phyloP scores from a whole-genome alignment of 331 rosid genomes.

The Stylosanthes scabra region DNA sequence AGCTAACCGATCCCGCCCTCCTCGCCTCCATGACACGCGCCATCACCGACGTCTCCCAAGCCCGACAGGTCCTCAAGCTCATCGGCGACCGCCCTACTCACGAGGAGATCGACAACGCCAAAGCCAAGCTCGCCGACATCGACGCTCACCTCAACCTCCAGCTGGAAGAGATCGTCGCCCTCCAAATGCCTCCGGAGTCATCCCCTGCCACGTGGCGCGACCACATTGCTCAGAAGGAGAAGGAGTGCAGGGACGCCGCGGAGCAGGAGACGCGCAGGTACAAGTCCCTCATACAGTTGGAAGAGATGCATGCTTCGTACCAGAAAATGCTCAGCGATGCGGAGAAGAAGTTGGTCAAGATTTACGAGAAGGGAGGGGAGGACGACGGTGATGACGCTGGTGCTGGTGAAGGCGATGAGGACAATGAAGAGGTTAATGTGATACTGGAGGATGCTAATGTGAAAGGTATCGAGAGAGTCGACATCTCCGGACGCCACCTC shows the following conservation, averaged over 20 bases:
- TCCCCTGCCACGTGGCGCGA: conserved; percentile 50
- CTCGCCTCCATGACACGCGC: conserved; percentile 75
- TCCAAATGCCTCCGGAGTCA: conserved; percentile 64
- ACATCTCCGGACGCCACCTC: conserved; percentile 58
- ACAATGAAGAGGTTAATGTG: conserved; percentile 67
- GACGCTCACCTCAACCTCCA: conserved; percentile 61
- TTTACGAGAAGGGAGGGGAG: conserved; percentile 56
- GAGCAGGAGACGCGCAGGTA: conserved; percentile 64
- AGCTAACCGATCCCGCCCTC: conserved; percentile 62
- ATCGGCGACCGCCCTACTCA: conserved; percentile 88
- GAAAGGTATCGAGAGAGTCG: conserved; percentile 60
- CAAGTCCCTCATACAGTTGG: conserved; percentile 67
- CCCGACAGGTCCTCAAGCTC: conserved; percentile 69
- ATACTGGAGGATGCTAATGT: conserved; percentile 70
- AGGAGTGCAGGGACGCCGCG: conserved; percentile 43
- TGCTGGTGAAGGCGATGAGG: conserved; percentile 32
- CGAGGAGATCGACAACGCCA: conserved; percentile 74
- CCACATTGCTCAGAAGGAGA: conserved; percentile 59
- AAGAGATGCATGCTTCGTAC: conserved; percentile 81
- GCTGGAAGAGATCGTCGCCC: conserved; percentile 63
- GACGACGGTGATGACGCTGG: conserved; percentile 2
- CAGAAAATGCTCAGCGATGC: conserved; percentile 81
- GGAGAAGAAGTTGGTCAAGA: conserved; percentile 70
- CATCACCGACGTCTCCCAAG: conserved; percentile 76
- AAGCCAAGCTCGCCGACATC: conserved; percentile 55